Conservation (phyloP, 2,329 filamentous ascomycete genomes). For the Colletotrichum eleusines region DNA sequence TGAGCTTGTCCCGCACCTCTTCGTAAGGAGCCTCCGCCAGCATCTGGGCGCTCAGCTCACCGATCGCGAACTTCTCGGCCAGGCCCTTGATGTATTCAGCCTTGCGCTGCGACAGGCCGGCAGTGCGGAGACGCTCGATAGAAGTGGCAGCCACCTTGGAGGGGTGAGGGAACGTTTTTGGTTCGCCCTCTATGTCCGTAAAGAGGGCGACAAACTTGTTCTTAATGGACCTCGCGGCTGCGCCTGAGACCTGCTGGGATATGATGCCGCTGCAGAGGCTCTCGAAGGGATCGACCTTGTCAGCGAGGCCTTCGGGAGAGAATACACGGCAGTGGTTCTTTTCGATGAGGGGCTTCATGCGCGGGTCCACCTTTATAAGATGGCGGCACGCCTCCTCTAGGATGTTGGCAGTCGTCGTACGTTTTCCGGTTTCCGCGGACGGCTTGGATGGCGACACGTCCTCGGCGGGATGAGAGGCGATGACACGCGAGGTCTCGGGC, state of each 20-base stretch:
- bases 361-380: conserved; percentile 78
- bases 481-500: conserved; percentile 74
- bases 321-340: conserved; percentile 84
- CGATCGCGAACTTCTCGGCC: conserved; percentile 81
- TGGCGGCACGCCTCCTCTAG: conserved; percentile 82
- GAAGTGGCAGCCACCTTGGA: conserved; percentile 74
- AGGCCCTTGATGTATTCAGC: conserved; percentile 94
- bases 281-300: conserved; percentile 89
- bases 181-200: conserved; percentile 48
- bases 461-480: conserved; percentile 64
- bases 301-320: conserved; percentile 82
- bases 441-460: conserved; percentile 60
- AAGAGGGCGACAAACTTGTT: conserved; percentile 86
- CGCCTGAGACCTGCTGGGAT: conserved; percentile 94
- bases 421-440: conserved; percentile 46
- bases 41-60: conserved; percentile 81
- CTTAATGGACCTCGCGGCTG: conserved; percentile 90
- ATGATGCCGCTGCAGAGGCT: conserved; percentile 89
- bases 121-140: conserved; percentile 79
- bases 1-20: conserved; percentile 83
- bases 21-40: conserved; percentile 86
- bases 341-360: conserved; percentile 78
- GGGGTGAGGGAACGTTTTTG: conserved; percentile 77
- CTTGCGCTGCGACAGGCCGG: conserved; percentile 92
- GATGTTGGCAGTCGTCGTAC: conserved; percentile 76